Evolutionary conservation across 345 rosid species (phyloP).

Genomic region (Citrus medica): DNA sequence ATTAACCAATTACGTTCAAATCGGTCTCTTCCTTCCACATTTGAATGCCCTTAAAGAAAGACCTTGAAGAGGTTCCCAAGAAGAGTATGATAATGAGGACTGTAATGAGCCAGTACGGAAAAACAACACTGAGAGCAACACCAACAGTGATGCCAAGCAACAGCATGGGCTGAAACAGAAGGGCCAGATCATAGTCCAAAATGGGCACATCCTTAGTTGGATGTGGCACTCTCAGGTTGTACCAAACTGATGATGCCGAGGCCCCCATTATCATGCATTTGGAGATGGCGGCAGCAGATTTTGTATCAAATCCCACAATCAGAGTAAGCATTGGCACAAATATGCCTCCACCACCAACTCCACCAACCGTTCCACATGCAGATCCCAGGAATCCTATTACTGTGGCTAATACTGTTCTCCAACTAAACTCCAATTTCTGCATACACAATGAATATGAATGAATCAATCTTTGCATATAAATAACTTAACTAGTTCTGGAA

Average conservation of each 20-base stretch:
- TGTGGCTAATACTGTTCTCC: conserved; percentile 69
- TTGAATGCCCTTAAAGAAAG: conserved; percentile 61
- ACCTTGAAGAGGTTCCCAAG: conserved; percentile 81
- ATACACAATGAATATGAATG: not conserved
- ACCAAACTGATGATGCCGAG: conserved; percentile 91
- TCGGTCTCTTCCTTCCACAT: conserved; percentile 96
- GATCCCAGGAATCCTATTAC: conserved; percentile 86
- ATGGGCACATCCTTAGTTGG: conserved; percentile 89
- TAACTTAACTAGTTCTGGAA: not conserved
- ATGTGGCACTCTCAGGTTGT: conserved; percentile 78
- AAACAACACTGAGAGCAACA: conserved; percentile 84
- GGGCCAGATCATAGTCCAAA: conserved; percentile 83
- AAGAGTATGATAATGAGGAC: conserved; percentile 88
- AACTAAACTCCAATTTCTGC: conserved; percentile 65
- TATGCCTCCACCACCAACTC: conserved; percentile 97
- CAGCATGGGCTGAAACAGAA: conserved; percentile 92
- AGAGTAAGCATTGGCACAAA: conserved; percentile 96
- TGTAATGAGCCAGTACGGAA: conserved; percentile 95
- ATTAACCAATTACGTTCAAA: conserved; percentile 41
- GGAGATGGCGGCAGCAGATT: conserved; percentile 96
- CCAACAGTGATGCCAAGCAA: conserved; percentile 91
- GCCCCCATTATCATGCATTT: conserved; percentile 99
- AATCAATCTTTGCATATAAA: not conserved
- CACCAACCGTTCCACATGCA: conserved; percentile 94
- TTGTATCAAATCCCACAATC: conserved; percentile 84